Conservation (phyloP, 345 rosid species). For the Limnanthes douglasii region DNA sequence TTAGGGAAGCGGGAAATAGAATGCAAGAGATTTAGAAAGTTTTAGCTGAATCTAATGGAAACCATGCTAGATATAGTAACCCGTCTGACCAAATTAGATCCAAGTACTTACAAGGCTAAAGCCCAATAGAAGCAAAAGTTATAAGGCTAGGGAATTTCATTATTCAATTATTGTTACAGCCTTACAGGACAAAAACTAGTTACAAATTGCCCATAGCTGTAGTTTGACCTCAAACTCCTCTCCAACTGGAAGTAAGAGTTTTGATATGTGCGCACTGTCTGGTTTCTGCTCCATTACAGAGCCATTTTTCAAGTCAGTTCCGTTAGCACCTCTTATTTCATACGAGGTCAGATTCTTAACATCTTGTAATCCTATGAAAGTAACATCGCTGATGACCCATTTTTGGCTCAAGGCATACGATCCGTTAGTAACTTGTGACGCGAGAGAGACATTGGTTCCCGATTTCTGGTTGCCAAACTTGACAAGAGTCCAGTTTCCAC, state of each 20-base stretch:
- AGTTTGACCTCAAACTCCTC: slow-evolving; percentile 27
- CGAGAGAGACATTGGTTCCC: slow-evolving; percentile 12
- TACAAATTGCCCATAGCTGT: no score
- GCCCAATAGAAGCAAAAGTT: no score
- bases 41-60: no score
- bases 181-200: no score
- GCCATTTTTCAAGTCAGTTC: slow-evolving; percentile 4
- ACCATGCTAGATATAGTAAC: no score
- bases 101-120: no score
- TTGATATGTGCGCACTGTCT: slow-evolving; percentile 14
- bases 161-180: no score
- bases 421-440: slow-evolving; percentile 34
- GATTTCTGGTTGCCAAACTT: slow-evolving; percentile 16
- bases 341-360: slow-evolving; percentile 8
- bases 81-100: no score
- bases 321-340: slow-evolving; percentile 8
- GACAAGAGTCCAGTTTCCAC: slow-evolving; percentile 37
- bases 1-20: no score
- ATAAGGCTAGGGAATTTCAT: no score
- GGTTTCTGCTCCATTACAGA: slow-evolving; percentile 8
- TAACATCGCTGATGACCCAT: slow-evolving; percentile 39
- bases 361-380: slow-evolving; percentile 30
- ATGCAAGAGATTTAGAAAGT: no score
- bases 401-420: slow-evolving; percentile 28
- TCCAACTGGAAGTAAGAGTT: slow-evolving; percentile 18